Evolutionary conservation across 2,329 filamentous ascomycete genomes (phyloP), one percentile per base, ranked within the genome.

Genomic region (Cladophialophora psammophila): DNA sequence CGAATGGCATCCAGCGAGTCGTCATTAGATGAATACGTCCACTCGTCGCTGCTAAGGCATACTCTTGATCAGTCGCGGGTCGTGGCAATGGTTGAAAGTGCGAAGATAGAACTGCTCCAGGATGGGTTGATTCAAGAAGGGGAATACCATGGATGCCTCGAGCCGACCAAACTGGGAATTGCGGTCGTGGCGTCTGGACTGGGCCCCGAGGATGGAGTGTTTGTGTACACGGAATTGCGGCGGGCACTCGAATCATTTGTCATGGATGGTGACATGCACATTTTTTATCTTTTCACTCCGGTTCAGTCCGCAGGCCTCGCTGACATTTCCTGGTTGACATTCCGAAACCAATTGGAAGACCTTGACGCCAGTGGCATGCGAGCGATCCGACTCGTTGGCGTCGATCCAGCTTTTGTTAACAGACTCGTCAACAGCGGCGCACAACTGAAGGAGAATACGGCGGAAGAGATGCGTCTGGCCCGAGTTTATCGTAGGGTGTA

Each of bases 201-300:
- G 40, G 87, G 90, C 59, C 91, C 90, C 0, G 89, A 92, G 66
- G 91, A 93, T 72, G 91, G 91, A 0, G 78, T 91, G 0, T 93
- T 93, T 72, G 84, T 93, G 18, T 82, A 93, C 72, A 82, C 86
- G 54, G 91, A 94, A 76, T 81, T 93, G 56, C 83, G 84, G 65
- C 85, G 85, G 71, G 89, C 91, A 0, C 81, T 93, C 2, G 82
- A 85, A 67, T 89, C 89, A 1, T 93, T 94, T 73, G 91, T 93
- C 12, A 89, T 94, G 86, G 90, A 93, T 74, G 89, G 90, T 3
- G 91, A 94, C 69, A 89, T 94, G 88, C 91, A 93, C 73, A 85
- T 92, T 12, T 84, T 93, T 55, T 94, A 93, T 75, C 88, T 87
- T 42, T 93, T 93, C 70, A 93, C 91, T 0, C 91, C 91, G 0